Conservation (phyloP, 78 protist genomes). For the Monosiga brevicollis region DNA sequence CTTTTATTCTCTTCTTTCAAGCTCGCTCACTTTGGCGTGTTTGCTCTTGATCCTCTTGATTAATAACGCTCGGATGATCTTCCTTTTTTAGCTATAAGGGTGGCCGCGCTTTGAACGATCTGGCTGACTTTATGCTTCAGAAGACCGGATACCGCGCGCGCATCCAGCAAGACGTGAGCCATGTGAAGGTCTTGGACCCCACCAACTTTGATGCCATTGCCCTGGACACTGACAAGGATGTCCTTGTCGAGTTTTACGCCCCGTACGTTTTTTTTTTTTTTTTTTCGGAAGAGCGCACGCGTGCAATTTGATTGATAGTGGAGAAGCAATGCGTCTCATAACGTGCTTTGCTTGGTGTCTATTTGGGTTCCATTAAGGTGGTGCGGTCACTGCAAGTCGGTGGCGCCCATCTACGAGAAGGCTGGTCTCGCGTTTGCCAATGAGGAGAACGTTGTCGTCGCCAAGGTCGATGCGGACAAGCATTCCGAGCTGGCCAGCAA, state of each 20-base stretch:
- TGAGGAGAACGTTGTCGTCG: background rate
- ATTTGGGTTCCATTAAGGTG: too few relatives aligned
- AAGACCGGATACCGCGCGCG: constrained; percentile 39
- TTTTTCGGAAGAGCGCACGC: background rate
- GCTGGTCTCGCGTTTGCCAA: background rate
- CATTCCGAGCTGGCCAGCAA: background rate
- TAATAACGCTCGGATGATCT: too few relatives aligned
- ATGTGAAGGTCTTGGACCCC: constrained; percentile 42
- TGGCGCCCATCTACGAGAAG: background rate
- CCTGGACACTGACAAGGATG: constrained; percentile 42
- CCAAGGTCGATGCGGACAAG: background rate
- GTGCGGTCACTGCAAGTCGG: background rate
- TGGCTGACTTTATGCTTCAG: constrained; percentile 49
- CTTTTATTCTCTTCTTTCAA: too few relatives aligned
- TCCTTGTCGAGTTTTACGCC: constrained; percentile 66
- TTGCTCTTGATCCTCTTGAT: too few relatives aligned
- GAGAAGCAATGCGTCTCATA: background rate
- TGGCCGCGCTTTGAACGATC: constrained; percentile 50
- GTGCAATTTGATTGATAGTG: background rate
- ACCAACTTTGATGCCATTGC: constrained; percentile 49
- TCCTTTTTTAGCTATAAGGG: constrained; percentile 67
- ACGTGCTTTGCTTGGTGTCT: too few relatives aligned
- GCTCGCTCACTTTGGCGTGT: too few relatives aligned
- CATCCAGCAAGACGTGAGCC: constrained; percentile 38
- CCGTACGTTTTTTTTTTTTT: too few relatives aligned